Evolutionary conservation across 306 rosid genomes (phyloP).

Genomic region (Quercus engelmannii): DNA sequence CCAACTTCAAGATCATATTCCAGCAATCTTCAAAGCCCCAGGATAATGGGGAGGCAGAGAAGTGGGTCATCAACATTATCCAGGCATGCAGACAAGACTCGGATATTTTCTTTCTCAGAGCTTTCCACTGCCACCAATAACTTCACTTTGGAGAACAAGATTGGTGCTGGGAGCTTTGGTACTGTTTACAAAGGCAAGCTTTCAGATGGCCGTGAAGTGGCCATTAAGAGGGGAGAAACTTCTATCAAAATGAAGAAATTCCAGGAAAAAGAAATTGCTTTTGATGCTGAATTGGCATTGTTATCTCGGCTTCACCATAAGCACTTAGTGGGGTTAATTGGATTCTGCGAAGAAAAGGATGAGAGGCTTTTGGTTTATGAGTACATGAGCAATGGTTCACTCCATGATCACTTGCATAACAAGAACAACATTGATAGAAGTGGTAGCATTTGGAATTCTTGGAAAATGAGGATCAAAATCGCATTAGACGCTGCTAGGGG

Average conservation of each 20-base stretch:
- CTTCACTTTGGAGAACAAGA: slow-evolving; percentile 36
- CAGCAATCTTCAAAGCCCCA: neutral
- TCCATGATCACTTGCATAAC: slow-evolving; percentile 43
- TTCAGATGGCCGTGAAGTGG: slow-evolving; percentile 41
- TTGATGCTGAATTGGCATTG: slow-evolving; percentile 33
- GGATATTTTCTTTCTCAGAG: slow-evolving; percentile 26
- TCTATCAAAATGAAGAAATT: slow-evolving; percentile 21
- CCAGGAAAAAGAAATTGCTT: slow-evolving; percentile 38
- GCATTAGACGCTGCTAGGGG: slow-evolving; percentile 48
- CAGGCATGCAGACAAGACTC: slow-evolving; percentile 17
- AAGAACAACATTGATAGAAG: slow-evolving; percentile 8
- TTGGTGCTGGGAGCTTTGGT: slow-evolving; percentile 53
- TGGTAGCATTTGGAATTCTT: slow-evolving; percentile 26
- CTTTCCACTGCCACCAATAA: slow-evolving; percentile 30
- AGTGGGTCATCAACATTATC: slow-evolving; percentile 21
- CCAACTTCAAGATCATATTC: neutral
- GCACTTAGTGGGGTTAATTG: slow-evolving; percentile 39
- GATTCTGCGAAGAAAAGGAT: slow-evolving; percentile 37
- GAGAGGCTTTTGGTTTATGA: slow-evolving; percentile 46
- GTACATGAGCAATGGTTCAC: slow-evolving; percentile 44
- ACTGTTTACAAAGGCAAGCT: slow-evolving; percentile 40
- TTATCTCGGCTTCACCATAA: slow-evolving; percentile 45
- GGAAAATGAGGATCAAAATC: slow-evolving; percentile 42
- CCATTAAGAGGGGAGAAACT: slow-evolving; percentile 38
- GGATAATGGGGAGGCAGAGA: neutral